phyloP scores from a whole-genome alignment of 345 rosid species.

The Reutealis trisperma region DNA sequence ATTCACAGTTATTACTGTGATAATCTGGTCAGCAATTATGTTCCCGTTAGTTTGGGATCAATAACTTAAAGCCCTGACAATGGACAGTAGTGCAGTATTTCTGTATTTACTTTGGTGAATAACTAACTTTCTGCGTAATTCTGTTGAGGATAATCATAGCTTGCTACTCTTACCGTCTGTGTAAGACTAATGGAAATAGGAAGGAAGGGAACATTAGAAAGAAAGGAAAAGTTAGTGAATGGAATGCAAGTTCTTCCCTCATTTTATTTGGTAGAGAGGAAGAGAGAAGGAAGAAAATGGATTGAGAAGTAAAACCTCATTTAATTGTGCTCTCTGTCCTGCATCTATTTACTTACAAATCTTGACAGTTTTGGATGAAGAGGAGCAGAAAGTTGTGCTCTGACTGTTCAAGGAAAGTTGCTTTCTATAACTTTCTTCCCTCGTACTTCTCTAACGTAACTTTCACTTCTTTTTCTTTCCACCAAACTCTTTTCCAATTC shows the following conservation, averaged over 20 bases:
- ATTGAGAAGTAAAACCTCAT: background rate
- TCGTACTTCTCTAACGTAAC: background rate
- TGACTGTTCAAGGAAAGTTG: background rate
- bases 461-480: background rate
- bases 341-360: background rate
- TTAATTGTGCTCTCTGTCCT: background rate
- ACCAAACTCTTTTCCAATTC: background rate
- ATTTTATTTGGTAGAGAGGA: background rate
- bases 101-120: background rate
- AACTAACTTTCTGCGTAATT: too few relatives aligned
- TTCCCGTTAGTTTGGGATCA: background rate
- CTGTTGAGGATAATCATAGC: background rate
- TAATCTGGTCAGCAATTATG: background rate
- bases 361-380: too few relatives aligned
- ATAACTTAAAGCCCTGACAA: background rate
- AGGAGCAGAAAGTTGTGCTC: background rate
- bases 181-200: background rate
- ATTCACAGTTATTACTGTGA: background rate
- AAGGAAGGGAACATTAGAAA: background rate
- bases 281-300: background rate
- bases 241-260: background rate
- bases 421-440: background rate
- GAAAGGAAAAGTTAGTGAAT: background rate
- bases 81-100: background rate
- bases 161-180: background rate